Base-by-base conservation (phyloP, 2,329 filamentous ascomycete genomes). In the Scedosporium dehoogii region DNA sequence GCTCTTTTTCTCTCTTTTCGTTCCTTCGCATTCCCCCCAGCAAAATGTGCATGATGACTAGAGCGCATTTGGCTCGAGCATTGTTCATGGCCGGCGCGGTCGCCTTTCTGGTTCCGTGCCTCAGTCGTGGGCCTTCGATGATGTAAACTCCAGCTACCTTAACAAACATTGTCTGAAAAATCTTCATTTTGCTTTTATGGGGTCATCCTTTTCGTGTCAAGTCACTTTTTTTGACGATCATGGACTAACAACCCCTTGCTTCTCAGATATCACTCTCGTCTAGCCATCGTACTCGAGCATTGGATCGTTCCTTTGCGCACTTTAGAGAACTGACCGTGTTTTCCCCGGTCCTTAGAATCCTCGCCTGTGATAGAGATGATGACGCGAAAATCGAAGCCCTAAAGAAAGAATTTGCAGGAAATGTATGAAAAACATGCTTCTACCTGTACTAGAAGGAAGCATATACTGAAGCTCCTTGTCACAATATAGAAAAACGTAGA, bases 41-140 rank as follows among this genome's bases (percentile, higher is more conserved):
- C 51, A 55, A 25, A 55, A 55, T 64, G 70, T 75, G 66, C 74
- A 92, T 96, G 93, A 97, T 97, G 93, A 97, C 93, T 91, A 93
- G 93, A 97, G 93, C 92, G 93, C 93, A 97, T 97, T 97, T 97
- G 93, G 93, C 93, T 97, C 91, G 93, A 97, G 93, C 83, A 96
- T 92, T 85, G 86, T 80, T 77, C 79, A 81, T 79, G 79, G 73
- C 76, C 71, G 76, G 76, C 79, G 79, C 80, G 80, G 77, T 79
- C 77, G 81, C 88, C 89, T 86, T 96, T 88, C 84, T 93, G 91
- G 88, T 81, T 76, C 79, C 78, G 78, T 77, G 78, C 70, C 72
- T 73, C 68, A 74, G 78, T 76, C 74, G 79, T 79, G 79, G 79
- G 81, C 83, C 85, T 88, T 96, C 93, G 84, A 85, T 97, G 93